Evolutionary conservation across 805 yeast species (phyloP).

Genomic region (Metschnikowia cubensis): DNA sequence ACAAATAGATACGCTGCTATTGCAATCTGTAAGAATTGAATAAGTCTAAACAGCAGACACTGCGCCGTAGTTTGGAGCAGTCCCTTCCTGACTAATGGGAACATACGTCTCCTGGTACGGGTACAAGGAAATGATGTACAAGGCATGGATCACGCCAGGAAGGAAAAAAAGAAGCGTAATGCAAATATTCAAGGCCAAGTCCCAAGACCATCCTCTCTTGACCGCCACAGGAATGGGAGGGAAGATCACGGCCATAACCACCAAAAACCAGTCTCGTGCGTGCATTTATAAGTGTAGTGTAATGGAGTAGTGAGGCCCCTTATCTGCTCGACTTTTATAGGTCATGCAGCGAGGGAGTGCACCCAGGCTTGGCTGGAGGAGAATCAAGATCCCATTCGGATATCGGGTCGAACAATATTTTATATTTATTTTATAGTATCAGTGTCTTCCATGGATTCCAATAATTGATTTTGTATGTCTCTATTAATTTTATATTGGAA

Average conservation of each 20-base stretch:
- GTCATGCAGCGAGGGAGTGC: not conserved
- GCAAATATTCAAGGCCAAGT: constrained; percentile 63
- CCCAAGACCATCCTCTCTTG: constrained; percentile 67
- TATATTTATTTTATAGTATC: too few species aligned
- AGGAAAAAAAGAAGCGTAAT: constrained; percentile 67
- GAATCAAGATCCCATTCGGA: not conserved
- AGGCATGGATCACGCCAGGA: constrained; percentile 75
- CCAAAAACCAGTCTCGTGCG: constrained; percentile 58
- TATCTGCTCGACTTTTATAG: constrained; percentile 1
- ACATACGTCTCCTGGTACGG: constrained; percentile 43
- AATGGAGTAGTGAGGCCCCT: not conserved
- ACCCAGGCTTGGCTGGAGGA: not conserved
- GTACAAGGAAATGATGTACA: constrained; percentile 73
- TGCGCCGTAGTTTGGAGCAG: constrained; percentile 7
- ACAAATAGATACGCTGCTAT: not conserved
- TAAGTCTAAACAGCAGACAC: constrained; percentile 1
- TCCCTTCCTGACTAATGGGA: constrained; percentile 8
- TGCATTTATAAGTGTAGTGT: constrained; percentile 24
- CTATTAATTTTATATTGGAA: too few species aligned
- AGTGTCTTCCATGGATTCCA: too few species aligned
- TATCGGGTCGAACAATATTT: too few species aligned
- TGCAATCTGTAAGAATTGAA: not conserved
- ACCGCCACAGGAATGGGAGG: constrained; percentile 80
- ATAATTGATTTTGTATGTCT: too few species aligned
- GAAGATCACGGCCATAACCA: constrained; percentile 61